Evolutionary conservation across 1,284 basidiomycete species (phyloP).

Genomic region (Laetiporus sulphureus): DNA sequence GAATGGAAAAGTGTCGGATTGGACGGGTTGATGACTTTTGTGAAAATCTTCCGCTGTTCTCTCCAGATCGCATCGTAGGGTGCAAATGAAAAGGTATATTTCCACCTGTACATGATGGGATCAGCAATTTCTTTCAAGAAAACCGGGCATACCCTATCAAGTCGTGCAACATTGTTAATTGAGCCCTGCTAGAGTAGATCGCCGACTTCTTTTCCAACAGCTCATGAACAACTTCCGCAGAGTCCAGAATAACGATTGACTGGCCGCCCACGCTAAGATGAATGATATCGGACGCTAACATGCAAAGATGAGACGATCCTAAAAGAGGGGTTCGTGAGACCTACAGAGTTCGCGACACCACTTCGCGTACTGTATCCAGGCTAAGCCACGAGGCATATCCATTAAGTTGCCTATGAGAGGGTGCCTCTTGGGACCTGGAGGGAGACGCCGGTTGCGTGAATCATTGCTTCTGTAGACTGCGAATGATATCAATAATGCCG

Average conservation of each 20-base stretch:
- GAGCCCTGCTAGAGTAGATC: slow-evolving; percentile 32
- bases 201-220: slow-evolving; percentile 34
- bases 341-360: slow-evolving; percentile 15
- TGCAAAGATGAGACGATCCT: no score
- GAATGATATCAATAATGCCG: no score
- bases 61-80: not conserved
- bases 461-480: no score
- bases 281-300: slow-evolving; percentile 27
- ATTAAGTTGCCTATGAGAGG: slow-evolving; percentile 17
- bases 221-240: slow-evolving; percentile 28
- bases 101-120: not conserved
- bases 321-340: slow-evolving; percentile 17
- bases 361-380: slow-evolving; percentile 8
- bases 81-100: not conserved
- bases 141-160: not conserved
- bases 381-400: slow-evolving; percentile 11
- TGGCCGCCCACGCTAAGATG: slow-evolving; percentile 30
- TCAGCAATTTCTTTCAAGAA: no score
- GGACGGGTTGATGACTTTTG: not conserved
- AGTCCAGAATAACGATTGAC: slow-evolving; percentile 33
- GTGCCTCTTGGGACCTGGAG: slow-evolving; percentile 13
- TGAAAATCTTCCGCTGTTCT: not conserved
- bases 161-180: slow-evolving; percentile 15
- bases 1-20: not conserved
- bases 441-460: slow-evolving; percentile 1